Evolutionary conservation across 2,329 filamentous ascomycete genomes (phyloP), one percentile per base, ranked within the genome.

Genomic region (Xenoacremonium recifei): DNA sequence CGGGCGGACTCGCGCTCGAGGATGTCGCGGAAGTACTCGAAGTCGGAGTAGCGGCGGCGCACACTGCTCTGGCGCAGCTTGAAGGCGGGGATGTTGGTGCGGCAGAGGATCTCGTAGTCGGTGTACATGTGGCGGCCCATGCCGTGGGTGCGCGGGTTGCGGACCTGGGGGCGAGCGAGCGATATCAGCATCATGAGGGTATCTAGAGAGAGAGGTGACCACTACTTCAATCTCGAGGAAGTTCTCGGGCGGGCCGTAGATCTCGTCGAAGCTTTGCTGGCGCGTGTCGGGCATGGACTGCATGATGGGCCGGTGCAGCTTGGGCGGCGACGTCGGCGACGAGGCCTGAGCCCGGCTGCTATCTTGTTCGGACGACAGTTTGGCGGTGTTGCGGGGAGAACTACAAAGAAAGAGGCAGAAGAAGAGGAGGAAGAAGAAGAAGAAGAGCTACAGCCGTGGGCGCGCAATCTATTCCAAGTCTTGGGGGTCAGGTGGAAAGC

Each of bases 81-180:
- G 80, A 99, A 99, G 58, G 93, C 91, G 44, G 93, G 93, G 63
- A 99, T 99, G 73, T 99, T 99, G 70, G 93, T 99, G 59, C 88
- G 85, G 75, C 93, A 96, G 58, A 95, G 80, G 63, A 99, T 96
- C 70, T 97, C 91, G 76, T 97, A 99, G 70, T 95, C 93, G 40
- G 93, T 99, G 76, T 97, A 97, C 90, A 96, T 96, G 72, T 83
- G 82, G 56, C 93, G 88, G 51, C 91, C 92, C 62, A 93, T 90
- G 65, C 95, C 93, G 69, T 95, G 89, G 20, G 91, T 96, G 70
- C 90, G 85, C 23, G 93, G 93, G 66, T 93, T 93, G 64, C 87
- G 87, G 58, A 97, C 89, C 90, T 95, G n/a, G n/a, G n/a, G n/a
- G n/a, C 13, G 23, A 27, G 13, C 23, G 23, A 27, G 23, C 23